A percentile compares a stretch with the other conserved stretches of the same genome.
Conservation (phyloP, 805 yeast genomes). For the Barnettozyma botsteinii region DNA sequence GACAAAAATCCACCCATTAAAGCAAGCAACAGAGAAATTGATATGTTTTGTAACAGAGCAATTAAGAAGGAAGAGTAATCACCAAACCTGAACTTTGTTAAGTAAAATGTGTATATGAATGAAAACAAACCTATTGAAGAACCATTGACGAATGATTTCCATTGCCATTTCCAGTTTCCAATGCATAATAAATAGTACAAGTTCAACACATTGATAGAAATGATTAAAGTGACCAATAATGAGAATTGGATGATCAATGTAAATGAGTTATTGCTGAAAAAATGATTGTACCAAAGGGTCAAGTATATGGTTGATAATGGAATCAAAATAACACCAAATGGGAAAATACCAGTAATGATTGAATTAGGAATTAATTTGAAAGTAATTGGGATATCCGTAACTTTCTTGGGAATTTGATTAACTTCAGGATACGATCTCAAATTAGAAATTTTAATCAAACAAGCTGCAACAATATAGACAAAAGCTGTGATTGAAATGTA, state of each 20-base stretch:
- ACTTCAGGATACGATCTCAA: slow-evolving; percentile 3
- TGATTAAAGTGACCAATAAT: slow-evolving; percentile 14
- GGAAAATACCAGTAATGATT: slow-evolving; percentile 26
- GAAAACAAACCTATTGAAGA: slow-evolving; percentile 23
- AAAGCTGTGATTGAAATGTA: slow-evolving; percentile 13
- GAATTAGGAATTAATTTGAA: slow-evolving; percentile 23
- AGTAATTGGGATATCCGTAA: slow-evolving; percentile 24
- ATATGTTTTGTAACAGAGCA: slow-evolving; percentile 21
- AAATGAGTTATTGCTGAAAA: slow-evolving; percentile 13
- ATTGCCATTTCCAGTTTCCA: slow-evolving; percentile 29
- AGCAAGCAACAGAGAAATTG: slow-evolving; percentile 21
- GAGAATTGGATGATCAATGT: slow-evolving; percentile 15
- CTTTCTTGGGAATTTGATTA: slow-evolving; percentile 18
- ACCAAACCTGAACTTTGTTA: slow-evolving; percentile 26
- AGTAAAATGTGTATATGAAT: slow-evolving; percentile 23
- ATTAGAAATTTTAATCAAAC: slow-evolving; percentile 9
- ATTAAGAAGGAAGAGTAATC: slow-evolving; percentile 22
- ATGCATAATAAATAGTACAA: slow-evolving; percentile 20
- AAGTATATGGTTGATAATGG: slow-evolving; percentile 25
- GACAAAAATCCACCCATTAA: slow-evolving; percentile 22
- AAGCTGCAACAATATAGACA: slow-evolving; percentile 13
- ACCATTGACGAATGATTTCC: slow-evolving; percentile 25
- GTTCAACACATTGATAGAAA: slow-evolving; percentile 19
- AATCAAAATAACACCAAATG: slow-evolving; percentile 24
- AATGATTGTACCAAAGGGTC: slow-evolving; percentile 25